Conservation (phyloP, 345 rosid genomes). For the Boechera stricta region DNA sequence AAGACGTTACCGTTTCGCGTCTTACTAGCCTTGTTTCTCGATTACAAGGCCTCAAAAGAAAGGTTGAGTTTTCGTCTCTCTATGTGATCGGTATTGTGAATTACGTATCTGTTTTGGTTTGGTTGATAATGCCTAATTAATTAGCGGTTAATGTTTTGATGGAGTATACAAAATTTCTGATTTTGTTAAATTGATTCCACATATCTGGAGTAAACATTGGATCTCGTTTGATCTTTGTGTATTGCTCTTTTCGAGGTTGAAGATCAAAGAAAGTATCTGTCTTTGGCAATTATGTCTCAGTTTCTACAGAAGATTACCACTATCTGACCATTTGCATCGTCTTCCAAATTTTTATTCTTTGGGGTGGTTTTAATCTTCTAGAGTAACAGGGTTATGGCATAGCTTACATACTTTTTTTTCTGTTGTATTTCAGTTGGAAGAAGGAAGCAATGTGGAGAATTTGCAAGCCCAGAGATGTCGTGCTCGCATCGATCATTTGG, state of each 20-base stretch:
- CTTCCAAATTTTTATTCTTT: slow-evolving; percentile 8
- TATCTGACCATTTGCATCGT: slow-evolving; percentile 2
- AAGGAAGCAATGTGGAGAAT: slow-evolving; percentile 75
- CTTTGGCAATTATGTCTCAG: background rate
- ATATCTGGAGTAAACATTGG: slow-evolving; percentile 25
- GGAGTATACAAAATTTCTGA: slow-evolving; percentile 14
- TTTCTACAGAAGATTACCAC: background rate
- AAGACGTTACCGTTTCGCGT: slow-evolving; percentile 72
- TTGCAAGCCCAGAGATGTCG: slow-evolving; percentile 89
- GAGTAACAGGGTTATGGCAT: background rate
- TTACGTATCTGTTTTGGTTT: background rate
- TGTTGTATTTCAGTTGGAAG: slow-evolving; percentile 69
- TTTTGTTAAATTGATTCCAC: slow-evolving; percentile 10
- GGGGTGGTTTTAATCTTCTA: background rate
- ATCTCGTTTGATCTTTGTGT: slow-evolving; percentile 27
- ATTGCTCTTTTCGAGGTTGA: slow-evolving; percentile 2
- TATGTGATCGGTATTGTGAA: background rate
- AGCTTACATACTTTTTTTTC: background rate
- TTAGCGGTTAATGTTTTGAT: background rate
- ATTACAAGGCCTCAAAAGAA: slow-evolving; percentile 93
- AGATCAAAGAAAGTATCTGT: background rate
- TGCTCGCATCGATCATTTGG: slow-evolving; percentile 88
- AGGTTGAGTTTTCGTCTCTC: slow-evolving; percentile 52
- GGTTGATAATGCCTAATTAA: background rate
- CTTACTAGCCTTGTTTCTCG: slow-evolving; percentile 84